phyloP scores from a whole-genome alignment of 2,329 filamentous ascomycete genomes.

The Ophiostoma montium region DNA sequence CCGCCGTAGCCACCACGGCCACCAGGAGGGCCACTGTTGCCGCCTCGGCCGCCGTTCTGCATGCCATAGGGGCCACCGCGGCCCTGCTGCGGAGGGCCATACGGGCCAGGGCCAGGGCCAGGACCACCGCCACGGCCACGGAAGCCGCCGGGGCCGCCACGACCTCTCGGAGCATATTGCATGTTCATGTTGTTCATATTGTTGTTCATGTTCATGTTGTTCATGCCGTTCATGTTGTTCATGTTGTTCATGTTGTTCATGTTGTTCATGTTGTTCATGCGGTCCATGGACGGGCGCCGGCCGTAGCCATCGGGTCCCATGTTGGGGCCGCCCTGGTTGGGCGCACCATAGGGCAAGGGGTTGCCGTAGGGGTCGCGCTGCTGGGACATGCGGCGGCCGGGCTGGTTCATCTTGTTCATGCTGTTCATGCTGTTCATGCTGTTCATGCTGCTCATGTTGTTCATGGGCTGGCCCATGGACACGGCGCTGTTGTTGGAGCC shows the following conservation, averaged over 20 bases:
- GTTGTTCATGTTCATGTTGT: constrained; percentile 4
- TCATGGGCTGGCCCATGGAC: constrained; percentile 11
- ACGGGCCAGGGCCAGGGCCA: constrained; percentile 15
- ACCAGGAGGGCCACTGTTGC: constrained; percentile 16
- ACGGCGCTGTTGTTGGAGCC: constrained; percentile 7
- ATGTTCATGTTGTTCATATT: constrained; percentile 15
- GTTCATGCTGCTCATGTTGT: too few relatives aligned
- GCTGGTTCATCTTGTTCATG: too few relatives aligned
- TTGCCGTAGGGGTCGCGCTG: constrained; percentile 53
- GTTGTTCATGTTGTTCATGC: constrained; percentile 24
- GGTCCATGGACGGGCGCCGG: constrained; percentile 32
- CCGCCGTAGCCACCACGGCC: constrained; percentile 21
- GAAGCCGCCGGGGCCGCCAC: constrained; percentile 35
- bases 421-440: too few relatives aligned
- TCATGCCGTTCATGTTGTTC: constrained; percentile 16
- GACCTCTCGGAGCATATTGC: constrained; percentile 26
- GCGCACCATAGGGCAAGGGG: constrained; percentile 29
- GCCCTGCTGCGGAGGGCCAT: constrained; percentile 26
- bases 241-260: constrained; percentile 4
- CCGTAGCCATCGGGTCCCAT: constrained; percentile 28
- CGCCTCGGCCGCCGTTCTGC: constrained; percentile 17
- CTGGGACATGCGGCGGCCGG: constrained; percentile 20
- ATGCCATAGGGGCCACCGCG: constrained; percentile 19
- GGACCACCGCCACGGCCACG: constrained; percentile 31
- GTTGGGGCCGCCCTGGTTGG: constrained; percentile 32